Evolutionary conservation across 345 rosid species (phyloP).

Genomic region (Pistacia atlantica): DNA sequence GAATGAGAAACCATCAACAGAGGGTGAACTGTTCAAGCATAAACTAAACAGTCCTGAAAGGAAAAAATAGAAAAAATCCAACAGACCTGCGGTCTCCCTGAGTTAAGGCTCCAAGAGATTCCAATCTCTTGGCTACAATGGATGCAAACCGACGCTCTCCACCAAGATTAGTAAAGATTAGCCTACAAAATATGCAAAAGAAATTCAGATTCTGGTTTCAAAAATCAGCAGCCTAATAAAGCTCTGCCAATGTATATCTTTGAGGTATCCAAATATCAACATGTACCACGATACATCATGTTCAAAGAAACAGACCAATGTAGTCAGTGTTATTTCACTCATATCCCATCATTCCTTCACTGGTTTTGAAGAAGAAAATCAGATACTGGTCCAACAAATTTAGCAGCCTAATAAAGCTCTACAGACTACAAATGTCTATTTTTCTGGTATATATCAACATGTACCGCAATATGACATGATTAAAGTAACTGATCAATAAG

Average conservation of each 20-base stretch:
- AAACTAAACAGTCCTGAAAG: constrained; percentile 14
- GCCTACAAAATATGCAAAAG: constrained; percentile 40
- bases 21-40: constrained; percentile 2
- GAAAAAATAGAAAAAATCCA: constrained; percentile 11
- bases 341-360: no score
- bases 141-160: constrained; percentile 99
- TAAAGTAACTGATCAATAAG: no score
- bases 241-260: neutral
- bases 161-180: constrained; percentile 90
- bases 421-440: no score
- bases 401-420: no score
- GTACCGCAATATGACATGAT: no score
- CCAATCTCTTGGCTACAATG: constrained; percentile 96
- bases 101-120: constrained; percentile 95
- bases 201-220: neutral
- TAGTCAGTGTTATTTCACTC: neutral
- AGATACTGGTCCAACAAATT: no score
- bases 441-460: no score
- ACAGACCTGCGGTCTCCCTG: constrained; percentile 96
- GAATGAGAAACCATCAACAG: constrained; percentile 23
- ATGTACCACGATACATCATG: neutral
- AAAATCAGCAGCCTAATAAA: neutral
- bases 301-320: constrained; percentile 13
- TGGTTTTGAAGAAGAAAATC: no score
- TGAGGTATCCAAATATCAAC: neutral